These are phyloP conservation scores for Zizania latifolia DNA, from an alignment of 176 grass and related monocot species.

Conservation along the genomic window DNA sequence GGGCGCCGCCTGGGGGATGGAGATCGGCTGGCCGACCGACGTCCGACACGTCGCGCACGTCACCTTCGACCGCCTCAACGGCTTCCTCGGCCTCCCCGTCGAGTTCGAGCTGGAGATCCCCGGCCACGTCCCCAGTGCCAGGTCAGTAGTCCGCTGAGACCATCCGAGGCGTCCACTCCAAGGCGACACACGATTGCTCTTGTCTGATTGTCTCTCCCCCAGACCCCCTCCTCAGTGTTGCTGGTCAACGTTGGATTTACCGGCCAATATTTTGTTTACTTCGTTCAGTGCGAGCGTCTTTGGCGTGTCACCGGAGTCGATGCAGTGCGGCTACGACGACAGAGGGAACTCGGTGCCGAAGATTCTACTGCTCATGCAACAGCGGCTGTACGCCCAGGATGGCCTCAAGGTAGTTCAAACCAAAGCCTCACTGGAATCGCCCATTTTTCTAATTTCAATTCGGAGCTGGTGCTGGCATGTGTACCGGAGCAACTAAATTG, in stretches of 20 bases:
- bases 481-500: not conserved
- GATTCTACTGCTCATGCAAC: constrained; percentile 80
- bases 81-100: constrained; percentile 86
- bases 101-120: constrained; percentile 88
- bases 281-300: constrained; percentile 63
- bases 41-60: constrained; percentile 93
- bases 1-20: constrained; percentile 41
- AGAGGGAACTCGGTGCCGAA: constrained; percentile 82
- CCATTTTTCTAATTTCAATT: not conserved
- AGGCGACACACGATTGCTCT: no score
- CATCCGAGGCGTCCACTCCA: no score
- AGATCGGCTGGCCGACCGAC: constrained; percentile 84
- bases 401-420: constrained; percentile 57
- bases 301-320: constrained; percentile 72
- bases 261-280: not conserved
- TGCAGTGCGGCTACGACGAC: constrained; percentile 71
- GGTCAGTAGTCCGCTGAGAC: no score
- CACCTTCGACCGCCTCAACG: constrained; percentile 91
- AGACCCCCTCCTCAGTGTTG: no score
- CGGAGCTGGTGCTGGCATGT: not conserved
- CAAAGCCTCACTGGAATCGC: not conserved
- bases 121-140: constrained; percentile 70
- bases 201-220: no score
- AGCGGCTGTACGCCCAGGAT: constrained; percentile 60
- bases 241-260: not conserved